Evolutionary conservation across 2,329 filamentous ascomycete species (phyloP).

Genomic region (Curvularia verruculosa): DNA sequence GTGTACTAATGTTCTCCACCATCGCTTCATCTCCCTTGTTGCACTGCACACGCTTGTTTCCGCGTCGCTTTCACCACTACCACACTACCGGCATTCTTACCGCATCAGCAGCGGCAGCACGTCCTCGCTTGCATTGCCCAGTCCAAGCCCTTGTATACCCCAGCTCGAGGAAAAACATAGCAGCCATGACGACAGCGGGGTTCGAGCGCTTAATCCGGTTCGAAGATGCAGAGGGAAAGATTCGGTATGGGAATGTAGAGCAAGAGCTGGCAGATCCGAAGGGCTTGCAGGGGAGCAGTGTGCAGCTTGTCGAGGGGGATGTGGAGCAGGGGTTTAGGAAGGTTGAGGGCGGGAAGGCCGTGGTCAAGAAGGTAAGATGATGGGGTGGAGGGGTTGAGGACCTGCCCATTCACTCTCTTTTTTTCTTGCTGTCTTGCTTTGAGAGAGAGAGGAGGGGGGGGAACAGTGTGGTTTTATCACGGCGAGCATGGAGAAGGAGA

Average conservation of each 20-base stretch:
- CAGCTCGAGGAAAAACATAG: constrained; percentile 5
- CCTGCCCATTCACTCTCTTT: no score
- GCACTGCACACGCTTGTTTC: constrained; percentile 5
- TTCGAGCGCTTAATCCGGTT: constrained; percentile 47
- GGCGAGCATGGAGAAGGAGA: not conserved
- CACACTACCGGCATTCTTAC: no score
- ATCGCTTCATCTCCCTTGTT: not conserved
- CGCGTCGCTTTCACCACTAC: no score
- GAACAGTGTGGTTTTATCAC: no score
- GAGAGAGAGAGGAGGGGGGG: no score
- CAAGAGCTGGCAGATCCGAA: constrained; percentile 35
- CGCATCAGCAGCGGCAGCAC: no score
- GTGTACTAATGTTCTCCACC: no score
- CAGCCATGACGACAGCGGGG: constrained; percentile 29
- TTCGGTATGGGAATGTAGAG: constrained; percentile 40
- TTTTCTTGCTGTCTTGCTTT: no score
- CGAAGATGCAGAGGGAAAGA: constrained; percentile 36
- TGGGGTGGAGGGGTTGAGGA: no score
- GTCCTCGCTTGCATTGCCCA: not conserved
- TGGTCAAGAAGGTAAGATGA: constrained; percentile 30
- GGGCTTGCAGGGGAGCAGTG: constrained; percentile 41
- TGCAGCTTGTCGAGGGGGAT: constrained; percentile 40
- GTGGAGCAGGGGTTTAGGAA: constrained; percentile 39
- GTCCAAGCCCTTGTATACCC: not conserved
- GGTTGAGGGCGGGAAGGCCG: constrained; percentile 32